These are phyloP conservation scores for Colletotrichum sp. DNA, from an alignment of 2,329 filamentous ascomycete species.

Conservation along the genomic window DNA sequence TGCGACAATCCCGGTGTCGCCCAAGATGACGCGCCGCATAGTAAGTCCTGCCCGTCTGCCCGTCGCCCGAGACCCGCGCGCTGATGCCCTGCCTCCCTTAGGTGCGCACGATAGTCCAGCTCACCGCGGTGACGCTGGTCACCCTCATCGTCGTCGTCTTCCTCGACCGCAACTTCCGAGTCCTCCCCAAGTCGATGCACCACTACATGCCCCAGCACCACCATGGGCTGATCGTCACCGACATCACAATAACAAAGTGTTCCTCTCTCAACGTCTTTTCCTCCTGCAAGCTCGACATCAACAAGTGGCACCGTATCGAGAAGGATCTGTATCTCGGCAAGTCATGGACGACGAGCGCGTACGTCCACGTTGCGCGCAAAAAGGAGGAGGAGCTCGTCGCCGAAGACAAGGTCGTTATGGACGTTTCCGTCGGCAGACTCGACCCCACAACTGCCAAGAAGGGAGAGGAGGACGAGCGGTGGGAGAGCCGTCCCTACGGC, in stretches of 20 bases:
- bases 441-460: conserved; percentile 66
- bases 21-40: conserved; percentile 27
- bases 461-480: conserved; percentile 64
- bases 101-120: conserved; percentile 77
- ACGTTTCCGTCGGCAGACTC: conserved; percentile 75
- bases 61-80: not conserved
- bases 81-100: conserved; percentile 27
- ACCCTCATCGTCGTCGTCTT: conserved; percentile 77
- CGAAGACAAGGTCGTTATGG: conserved; percentile 80
- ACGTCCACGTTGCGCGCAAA: conserved; percentile 82
- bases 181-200: conserved; percentile 85
- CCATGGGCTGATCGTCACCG: conserved; percentile 83
- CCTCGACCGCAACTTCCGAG: conserved; percentile 86
- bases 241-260: conserved; percentile 80
- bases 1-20: conserved; percentile 2
- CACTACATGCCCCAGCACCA: conserved; percentile 87
- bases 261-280: conserved; percentile 76
- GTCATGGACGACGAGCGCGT: conserved; percentile 78
- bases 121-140: conserved; percentile 68
- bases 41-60: conserved; percentile 4
- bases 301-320: conserved; percentile 81
- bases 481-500: conserved; percentile 79
- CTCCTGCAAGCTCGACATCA: conserved; percentile 75
- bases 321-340: conserved; percentile 81
- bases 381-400: conserved; percentile 81